These are phyloP conservation scores for Cyclotella kingstonii DNA, from an alignment of 108 stramenopile genomes.

Conservation along the genomic window DNA sequence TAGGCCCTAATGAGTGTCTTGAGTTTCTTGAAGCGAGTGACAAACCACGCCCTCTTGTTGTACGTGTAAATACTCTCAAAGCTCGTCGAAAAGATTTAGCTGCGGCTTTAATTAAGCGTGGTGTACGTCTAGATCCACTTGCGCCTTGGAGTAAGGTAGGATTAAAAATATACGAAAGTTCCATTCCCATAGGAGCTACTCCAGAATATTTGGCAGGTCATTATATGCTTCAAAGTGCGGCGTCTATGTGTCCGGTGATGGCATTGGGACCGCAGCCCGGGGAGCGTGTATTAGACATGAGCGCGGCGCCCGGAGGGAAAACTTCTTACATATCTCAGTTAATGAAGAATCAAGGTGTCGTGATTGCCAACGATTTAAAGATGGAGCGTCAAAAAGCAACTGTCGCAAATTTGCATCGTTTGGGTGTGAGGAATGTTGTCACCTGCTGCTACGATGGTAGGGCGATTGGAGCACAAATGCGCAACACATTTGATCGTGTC, in stretches of 20 bases:
- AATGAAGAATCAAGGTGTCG: slow-evolving; percentile 94
- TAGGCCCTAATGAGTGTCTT: slow-evolving; percentile 88
- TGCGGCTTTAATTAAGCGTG: slow-evolving; percentile 95
- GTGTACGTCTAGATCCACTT: slow-evolving; percentile 95
- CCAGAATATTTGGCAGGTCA: slow-evolving; percentile 99
- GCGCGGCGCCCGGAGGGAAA: slow-evolving; percentile 98
- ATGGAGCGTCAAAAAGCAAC: slow-evolving; percentile 95
- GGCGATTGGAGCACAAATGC: slow-evolving; percentile 80
- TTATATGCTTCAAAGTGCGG: slow-evolving; percentile 99
- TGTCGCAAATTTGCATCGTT: slow-evolving; percentile 96
- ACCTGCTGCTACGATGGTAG: slow-evolving; percentile 94
- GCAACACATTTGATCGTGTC: slow-evolving; percentile 92
- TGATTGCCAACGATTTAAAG: slow-evolving; percentile 96
- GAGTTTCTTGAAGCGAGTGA: slow-evolving; percentile 97
- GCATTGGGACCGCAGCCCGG: slow-evolving; percentile 93
- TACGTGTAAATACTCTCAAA: slow-evolving; percentile 98
- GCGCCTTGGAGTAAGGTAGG: slow-evolving; percentile 98
- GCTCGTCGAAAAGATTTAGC: slow-evolving; percentile 96
- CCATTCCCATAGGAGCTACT: slow-evolving; percentile 98
- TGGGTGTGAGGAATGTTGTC: slow-evolving; percentile 94
- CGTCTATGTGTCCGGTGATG: slow-evolving; percentile 96
- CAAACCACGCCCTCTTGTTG: slow-evolving; percentile 91
- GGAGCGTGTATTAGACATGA: slow-evolving; percentile 96
- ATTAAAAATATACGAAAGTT: slow-evolving; percentile 93
- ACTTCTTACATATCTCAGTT: slow-evolving; percentile 96